Base-by-base conservation (phyloP, 1,284 basidiomycete species). In the Ganoderma leucocontextum region DNA sequence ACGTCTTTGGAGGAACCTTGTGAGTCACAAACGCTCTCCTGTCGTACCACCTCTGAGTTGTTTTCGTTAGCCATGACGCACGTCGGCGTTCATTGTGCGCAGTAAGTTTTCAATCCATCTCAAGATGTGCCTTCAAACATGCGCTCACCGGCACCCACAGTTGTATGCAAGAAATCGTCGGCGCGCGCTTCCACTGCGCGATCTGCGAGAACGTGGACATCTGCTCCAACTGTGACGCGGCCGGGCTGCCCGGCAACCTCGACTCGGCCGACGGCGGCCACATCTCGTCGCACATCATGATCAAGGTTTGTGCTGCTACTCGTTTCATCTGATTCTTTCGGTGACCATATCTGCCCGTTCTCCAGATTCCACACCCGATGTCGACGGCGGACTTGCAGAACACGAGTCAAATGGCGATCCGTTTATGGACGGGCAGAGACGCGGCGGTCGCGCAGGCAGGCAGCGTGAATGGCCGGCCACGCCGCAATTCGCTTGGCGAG, bases 121-220 rank as follows among this genome's bases (percentile, higher is more conserved):
- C 13, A n/a, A 8, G 13, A 49, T 42, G 55, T 19, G 44, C 62
- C 41, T 19, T 4, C 9, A 8, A 19, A 9, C 19, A 59, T 41
- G 9, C 57, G 55, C 65, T 73, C 47, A 72, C 17, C 5, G 4
- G 2, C 57, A 38, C 53, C 25, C 19, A 12, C 75, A 97, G 95
- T 76, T 97, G 95, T 77, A 82, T 94, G 71, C 89, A 91, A 74
- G 94, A 95, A 72, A 96, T 97, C 70, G 87, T 96, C 33, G 95
- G 95, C 19, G 94, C 95, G 19, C 87, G 94, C 8, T 97, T 95
- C 80, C 95, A 95, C 75, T 97, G 95, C 74, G 93, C 93, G 9
- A 90, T 94, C n/a, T 97, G 95, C 76, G 85, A 89, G 63, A 85
- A 87, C 13, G 86, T 95, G 38, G 93, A 95, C 74, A 94, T 97